Evolutionary conservation across 176 grass and related monocot genomes (phyloP), one percentile per base, ranked within the genome.

Genomic region (Puya raimondii): DNA sequence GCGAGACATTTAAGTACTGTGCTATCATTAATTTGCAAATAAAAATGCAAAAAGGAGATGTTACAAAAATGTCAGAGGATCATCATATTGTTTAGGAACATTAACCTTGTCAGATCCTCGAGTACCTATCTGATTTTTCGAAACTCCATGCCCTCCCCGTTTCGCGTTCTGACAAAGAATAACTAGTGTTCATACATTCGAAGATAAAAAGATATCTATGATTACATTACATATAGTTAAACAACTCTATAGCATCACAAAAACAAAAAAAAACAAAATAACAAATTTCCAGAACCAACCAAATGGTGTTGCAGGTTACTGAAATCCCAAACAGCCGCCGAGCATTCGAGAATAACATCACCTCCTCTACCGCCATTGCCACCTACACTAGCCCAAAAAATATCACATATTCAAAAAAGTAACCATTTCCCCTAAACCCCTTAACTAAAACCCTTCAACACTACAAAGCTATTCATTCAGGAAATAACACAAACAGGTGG

Each of bases 331-430:
- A 91, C 70, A 80, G 82, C 76, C 4, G 58, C 69, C 47, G 85
- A 91, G 76, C 91, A 91, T 72, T 96, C 91, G 59, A 96, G 85
- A 70, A 96, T 82, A 73, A 91, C 85, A 91, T 88, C 83, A 56
- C 91, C 91, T 27, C 91, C 91, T 72, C 53, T 91, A 51, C 91
- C 85, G 42, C 91, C 91, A 86, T 88, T 91, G 8, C 88, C 91
- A 82, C 88, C 88, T 96, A 65, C 11, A 91, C 0, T 25, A 68
- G 23, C 25, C 12, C 5, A 48, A 66, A 66, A 26, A 13, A 16
- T 4, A 14, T 0, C 26, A 27, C 13, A 10, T 48, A 4, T 47
- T 67, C 25, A 29, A 67, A 47, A 47, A 67, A 66, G 48, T 47
- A 7, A 47, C 11, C 53, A 57, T 54, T 7, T 47, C 49, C 65